Evolutionary conservation across 1,284 basidiomycete species (phyloP).

Genomic region (Boletellus sp.): DNA sequence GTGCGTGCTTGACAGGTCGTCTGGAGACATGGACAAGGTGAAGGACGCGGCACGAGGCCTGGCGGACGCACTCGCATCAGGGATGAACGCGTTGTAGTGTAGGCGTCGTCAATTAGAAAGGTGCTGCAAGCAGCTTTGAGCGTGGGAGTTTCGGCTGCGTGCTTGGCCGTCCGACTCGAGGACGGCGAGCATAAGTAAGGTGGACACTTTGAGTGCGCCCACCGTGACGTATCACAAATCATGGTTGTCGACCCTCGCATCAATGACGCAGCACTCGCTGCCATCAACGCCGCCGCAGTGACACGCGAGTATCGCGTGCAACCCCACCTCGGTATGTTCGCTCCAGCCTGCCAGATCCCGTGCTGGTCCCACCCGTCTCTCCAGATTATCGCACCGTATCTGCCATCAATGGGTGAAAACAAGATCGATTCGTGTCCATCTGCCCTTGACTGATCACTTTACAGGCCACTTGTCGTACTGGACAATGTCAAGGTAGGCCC

Average conservation of each 20-base stretch:
- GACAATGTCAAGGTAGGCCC: conserved; percentile 92
- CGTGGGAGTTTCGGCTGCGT: conserved; percentile 24
- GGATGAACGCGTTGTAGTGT: conserved; percentile 26
- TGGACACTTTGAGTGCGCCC: no score
- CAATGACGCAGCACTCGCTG: conserved; percentile 72
- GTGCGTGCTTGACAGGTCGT: conserved; percentile 40
- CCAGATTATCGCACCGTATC: conserved; percentile 94
- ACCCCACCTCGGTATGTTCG: conserved; percentile 80
- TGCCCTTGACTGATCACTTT: conserved; percentile 12
- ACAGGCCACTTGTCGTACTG: conserved; percentile 88
- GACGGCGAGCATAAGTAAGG: conserved; percentile 6
- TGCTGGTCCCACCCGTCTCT: conserved; percentile 15
- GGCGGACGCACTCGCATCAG: conserved; percentile 29
- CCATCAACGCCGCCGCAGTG: conserved; percentile 84
- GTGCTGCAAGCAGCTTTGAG: conserved; percentile 9
- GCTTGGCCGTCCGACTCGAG: conserved; percentile 9
- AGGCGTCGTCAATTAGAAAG: no score
- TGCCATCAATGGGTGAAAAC: conserved; percentile 87
- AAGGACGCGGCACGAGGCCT: conserved; percentile 36
- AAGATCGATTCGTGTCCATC: background rate
- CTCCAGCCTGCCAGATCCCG: conserved; percentile 1
- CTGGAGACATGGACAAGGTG: conserved; percentile 32
- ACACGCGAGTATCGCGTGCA: conserved; percentile 81
- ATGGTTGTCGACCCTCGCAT: conserved; percentile 60
- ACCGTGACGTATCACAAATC: conserved; percentile 11